Base-by-base conservation (phyloP, 1,139 yeast species). In the Kodamaea sp. region DNA sequence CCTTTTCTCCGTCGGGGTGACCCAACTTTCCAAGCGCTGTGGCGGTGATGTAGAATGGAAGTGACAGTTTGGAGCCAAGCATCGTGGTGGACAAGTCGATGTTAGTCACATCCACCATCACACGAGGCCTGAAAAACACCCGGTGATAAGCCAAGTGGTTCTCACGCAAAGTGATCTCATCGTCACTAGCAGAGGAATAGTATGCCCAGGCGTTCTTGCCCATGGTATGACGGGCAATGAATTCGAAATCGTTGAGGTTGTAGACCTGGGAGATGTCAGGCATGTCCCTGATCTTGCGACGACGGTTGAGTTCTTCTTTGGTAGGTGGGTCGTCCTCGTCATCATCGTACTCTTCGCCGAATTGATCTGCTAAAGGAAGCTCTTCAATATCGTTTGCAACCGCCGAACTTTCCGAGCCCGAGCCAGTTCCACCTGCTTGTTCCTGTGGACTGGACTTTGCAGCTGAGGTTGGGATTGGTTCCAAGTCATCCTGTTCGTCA, bases 171-270 rank as follows among this genome's bases (percentile, higher is more conserved):
- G 96, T 76, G 46, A 90, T 79, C 63, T 90, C 97, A 59, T 90
- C 97, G 57, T 90, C 97, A 27, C 95, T 76, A 7, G 95, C 97
- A 24, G 94, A 82, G 2, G 95, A 83, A 57, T 88, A 90, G 61
- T 90, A 90, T 9, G 90, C 92, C 92, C 96, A 86, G 0, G 94
- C 96, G 11, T 80, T 76, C 43, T 78, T 80, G 26, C 85, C 76
- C 73, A 90, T 62, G 28, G 83, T 79, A 44, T 80, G 77, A 35
- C 89, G 73, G 2, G 97, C 97, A 29, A 90, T 80, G 49, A 76
- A 76, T 58, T 90, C 97, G 52, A 90, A 89, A 57, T 87, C 95
- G 43, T 77, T 76, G 43, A 84, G 52, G 51, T 86, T 87, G 60
- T 79, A 81, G 43, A 85, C 73, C 48, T 77, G 80, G n/a, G 76